Conservation (phyloP, 768 basidiomycete genomes). For the Udeniomyces megalosporus region DNA sequence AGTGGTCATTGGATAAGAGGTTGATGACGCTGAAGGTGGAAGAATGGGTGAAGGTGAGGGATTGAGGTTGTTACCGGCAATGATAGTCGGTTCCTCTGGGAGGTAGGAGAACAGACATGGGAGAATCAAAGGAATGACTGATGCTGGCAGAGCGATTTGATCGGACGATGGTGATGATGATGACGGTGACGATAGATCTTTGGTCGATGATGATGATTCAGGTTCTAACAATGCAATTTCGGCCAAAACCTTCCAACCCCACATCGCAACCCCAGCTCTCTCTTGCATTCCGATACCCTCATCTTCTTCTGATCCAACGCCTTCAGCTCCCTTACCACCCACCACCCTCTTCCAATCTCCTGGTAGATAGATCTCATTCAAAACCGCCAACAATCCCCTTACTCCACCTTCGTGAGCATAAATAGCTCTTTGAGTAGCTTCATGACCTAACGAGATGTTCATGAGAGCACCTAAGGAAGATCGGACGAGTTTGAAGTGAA, state of each 20-base stretch:
- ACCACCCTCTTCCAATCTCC: constrained; percentile 33
- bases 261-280: neutral
- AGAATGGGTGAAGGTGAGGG: too few species aligned
- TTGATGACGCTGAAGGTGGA: too few species aligned
- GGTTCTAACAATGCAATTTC: neutral
- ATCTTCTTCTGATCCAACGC: neutral
- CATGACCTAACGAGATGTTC: constrained; percentile 61
- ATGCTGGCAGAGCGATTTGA: neutral
- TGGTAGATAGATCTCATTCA: constrained; percentile 52
- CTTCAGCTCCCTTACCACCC: too few species aligned
- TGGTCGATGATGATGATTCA: neutral
- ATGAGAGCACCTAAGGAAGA: constrained; percentile 63
- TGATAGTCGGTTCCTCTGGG: neutral
- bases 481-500: constrained; percentile 46
- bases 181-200: too few species aligned
- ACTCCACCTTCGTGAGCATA: constrained; percentile 50
- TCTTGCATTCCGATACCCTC: too few species aligned
- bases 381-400: constrained; percentile 49
- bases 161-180: too few species aligned
- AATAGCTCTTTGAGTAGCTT: constrained; percentile 52
- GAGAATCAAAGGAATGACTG: neutral
- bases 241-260: constrained; percentile 4
- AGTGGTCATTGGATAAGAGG: too few species aligned
- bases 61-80: too few species aligned
- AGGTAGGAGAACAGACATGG: neutral